A percentile compares a stretch with the other conserved stretches of the same genome.
Evolutionary conservation across 2,329 filamentous ascomycete genomes (phyloP).

Genomic region (Scedosporium minutisporum): DNA sequence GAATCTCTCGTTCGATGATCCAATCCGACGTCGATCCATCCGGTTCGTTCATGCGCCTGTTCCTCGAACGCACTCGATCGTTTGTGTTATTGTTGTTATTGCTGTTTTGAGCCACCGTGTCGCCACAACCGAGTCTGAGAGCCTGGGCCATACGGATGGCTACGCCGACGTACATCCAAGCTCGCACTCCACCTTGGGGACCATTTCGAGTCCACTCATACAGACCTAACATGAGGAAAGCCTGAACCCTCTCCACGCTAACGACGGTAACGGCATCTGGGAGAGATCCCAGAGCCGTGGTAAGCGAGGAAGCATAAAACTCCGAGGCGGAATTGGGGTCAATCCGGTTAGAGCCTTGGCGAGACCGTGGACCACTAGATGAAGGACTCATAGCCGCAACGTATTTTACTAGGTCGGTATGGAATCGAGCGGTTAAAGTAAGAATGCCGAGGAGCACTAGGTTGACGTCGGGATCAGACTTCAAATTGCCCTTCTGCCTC

Average conservation of each 20-base stretch:
- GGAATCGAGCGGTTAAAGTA: constrained; percentile 60
- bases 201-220: constrained; percentile 62
- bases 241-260: constrained; percentile 55
- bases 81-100: neutral
- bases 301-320: constrained; percentile 53
- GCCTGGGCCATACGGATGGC: constrained; percentile 56
- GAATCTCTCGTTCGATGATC: constrained; percentile 49
- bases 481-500: constrained; percentile 31
- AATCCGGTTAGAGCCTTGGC: constrained; percentile 17
- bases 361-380: constrained; percentile 22
- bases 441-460: constrained; percentile 57
- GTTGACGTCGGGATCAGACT: constrained; percentile 37
- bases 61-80: neutral
- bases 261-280: constrained; percentile 38
- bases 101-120: constrained; percentile 16
- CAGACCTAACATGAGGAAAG: constrained; percentile 59
- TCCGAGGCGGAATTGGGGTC: constrained; percentile 51
- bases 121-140: constrained; percentile 50
- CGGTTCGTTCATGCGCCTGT: neutral
- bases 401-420: constrained; percentile 48
- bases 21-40: neutral
- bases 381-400: constrained; percentile 28
- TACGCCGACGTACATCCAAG: constrained; percentile 57
- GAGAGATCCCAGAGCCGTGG: constrained; percentile 37
- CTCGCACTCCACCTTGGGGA: constrained; percentile 42